These are phyloP conservation scores for Eucalyptus curtisii DNA, from an alignment of 345 rosid species.

Conservation along the genomic window DNA sequence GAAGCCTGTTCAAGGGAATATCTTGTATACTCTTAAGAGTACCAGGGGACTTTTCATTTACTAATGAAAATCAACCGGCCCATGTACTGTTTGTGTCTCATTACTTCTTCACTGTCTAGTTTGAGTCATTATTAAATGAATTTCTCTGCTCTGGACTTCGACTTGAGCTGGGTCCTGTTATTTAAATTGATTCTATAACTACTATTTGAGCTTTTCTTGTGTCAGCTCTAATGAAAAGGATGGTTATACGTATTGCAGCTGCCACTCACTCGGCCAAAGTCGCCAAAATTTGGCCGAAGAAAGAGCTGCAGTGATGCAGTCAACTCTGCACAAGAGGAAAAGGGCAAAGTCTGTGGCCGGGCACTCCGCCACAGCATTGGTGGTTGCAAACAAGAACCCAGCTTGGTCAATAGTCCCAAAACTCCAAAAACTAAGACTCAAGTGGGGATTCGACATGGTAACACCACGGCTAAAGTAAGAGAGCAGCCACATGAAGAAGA, in stretches of 20 bases:
- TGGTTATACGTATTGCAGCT: slow-evolving; percentile 26
- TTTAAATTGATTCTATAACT: background rate
- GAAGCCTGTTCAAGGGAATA: background rate
- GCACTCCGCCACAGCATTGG: slow-evolving; percentile 60
- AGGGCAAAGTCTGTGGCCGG: slow-evolving; percentile 40
- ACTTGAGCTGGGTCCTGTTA: background rate
- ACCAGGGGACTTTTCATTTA: background rate
- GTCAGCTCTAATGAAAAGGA: background rate
- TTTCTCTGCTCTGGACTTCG: background rate
- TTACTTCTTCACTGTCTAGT: background rate
- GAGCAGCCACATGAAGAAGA: slow-evolving; percentile 20
- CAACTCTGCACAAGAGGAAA: slow-evolving; percentile 27
- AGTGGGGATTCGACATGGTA: slow-evolving; percentile 8
- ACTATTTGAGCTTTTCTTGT: background rate
- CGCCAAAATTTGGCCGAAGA: slow-evolving; percentile 59
- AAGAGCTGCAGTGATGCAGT: slow-evolving; percentile 81
- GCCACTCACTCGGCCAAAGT: slow-evolving; percentile 77
- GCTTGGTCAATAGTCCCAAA: background rate
- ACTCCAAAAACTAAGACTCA: slow-evolving; percentile 14
- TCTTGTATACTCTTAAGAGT: background rate
- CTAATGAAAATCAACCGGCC: background rate
- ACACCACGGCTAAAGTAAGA: slow-evolving; percentile 37
- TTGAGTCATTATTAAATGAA: background rate
- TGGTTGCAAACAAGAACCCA: slow-evolving; percentile 21
- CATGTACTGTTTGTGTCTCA: background rate